Evolutionary conservation across 441 rosid genomes (phyloP).

Genomic region (Hura crepitans): DNA sequence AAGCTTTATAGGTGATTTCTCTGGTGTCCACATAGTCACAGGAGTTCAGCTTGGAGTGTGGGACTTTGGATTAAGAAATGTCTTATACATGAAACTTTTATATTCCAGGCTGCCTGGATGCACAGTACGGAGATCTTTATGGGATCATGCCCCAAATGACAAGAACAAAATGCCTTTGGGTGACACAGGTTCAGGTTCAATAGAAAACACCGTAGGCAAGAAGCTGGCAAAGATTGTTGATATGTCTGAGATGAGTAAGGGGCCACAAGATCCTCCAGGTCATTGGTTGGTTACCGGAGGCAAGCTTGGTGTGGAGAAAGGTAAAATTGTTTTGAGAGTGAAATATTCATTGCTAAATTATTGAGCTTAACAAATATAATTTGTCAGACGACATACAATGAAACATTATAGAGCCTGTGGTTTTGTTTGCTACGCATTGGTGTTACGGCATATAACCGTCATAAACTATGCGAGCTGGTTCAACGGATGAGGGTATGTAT

Average conservation of each 20-base stretch:
- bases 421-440: too few species aligned
- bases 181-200: too few species aligned
- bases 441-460: too few species aligned
- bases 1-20: constrained; percentile 63
- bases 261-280: constrained; percentile 64
- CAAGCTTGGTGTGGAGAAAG: constrained; percentile 68
- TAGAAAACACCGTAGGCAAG: constrained; percentile 31
- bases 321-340: constrained; percentile 55
- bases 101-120: constrained; percentile 63
- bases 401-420: too few species aligned
- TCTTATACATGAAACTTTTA: constrained; percentile 57
- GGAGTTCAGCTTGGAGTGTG: constrained; percentile 75
- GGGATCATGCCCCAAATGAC: constrained; percentile 78
- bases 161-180: too few species aligned
- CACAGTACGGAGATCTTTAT: constrained; percentile 58
- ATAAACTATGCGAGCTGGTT: too few species aligned
- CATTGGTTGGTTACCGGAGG: constrained; percentile 77
- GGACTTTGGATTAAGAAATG: constrained; percentile 67
- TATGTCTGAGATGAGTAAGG: constrained; percentile 56
- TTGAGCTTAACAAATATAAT: too few species aligned
- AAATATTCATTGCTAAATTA: constrained; percentile 64
- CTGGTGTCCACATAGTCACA: constrained; percentile 59
- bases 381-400: too few species aligned
- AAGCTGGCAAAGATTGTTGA: constrained; percentile 57
- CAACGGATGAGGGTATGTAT: too few species aligned